These are phyloP conservation scores for Pseudogymnoascus sp. DNA, from an alignment of 2,329 filamentous ascomycete species.

Conservation along the genomic window DNA sequence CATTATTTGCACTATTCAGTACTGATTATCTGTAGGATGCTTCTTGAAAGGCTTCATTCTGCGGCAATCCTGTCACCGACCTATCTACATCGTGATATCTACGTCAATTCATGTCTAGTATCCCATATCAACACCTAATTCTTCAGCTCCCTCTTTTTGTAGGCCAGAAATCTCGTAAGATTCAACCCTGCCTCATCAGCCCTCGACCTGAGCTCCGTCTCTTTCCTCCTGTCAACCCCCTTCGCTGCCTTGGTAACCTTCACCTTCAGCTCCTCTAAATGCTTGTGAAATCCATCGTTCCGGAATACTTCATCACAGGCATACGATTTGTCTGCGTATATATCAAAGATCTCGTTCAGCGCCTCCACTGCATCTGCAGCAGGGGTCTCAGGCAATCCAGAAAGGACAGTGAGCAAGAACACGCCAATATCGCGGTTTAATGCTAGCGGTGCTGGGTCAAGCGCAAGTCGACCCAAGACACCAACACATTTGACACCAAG, in stretches of 20 bases:
- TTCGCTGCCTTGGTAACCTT: conserved; percentile 50
- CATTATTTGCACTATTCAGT: not conserved
- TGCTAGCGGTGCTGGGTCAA: conserved; percentile 42
- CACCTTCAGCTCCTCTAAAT: conserved; percentile 45
- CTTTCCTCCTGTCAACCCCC: conserved; percentile 50
- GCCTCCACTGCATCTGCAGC: conserved; percentile 53
- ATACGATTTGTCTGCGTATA: conserved; percentile 53
- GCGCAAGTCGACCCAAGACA: conserved; percentile 54
- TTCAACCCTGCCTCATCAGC: conserved; percentile 55
- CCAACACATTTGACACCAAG: conserved; percentile 59
- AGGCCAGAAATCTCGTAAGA: conserved; percentile 51
- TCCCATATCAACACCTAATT: not conserved
- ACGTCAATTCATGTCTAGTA: not conserved
- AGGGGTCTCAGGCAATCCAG: conserved; percentile 42
- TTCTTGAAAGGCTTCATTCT: not conserved
- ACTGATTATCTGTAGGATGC: not conserved
- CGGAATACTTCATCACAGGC: conserved; percentile 57
- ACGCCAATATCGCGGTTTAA: conserved; percentile 55
- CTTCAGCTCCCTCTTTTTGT: conserved; percentile 40
- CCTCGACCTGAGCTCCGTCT: conserved; percentile 46
- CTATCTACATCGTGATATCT: not conserved
- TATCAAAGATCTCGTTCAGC: conserved; percentile 57
- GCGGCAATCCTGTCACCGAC: not conserved
- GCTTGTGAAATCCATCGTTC: conserved; percentile 49
- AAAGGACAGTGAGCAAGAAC: conserved; percentile 50